Evolutionary conservation across 495 filamentous ascomycete species (phyloP), one percentile per base, ranked within the genome.

Genomic region (Penicillium malachiteum): DNA sequence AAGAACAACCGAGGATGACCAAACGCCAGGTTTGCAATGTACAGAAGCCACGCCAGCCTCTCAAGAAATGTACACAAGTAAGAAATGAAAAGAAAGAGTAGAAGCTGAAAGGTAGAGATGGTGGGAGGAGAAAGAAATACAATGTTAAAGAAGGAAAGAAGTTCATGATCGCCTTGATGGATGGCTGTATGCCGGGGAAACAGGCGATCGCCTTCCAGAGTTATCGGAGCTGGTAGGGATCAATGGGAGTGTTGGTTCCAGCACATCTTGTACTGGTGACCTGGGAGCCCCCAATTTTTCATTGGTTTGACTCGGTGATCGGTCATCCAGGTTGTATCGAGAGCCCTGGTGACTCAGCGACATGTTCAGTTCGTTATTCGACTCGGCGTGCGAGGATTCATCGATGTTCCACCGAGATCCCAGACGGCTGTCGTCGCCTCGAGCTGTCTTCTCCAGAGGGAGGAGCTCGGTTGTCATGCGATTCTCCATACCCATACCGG

Each of bases 391-490:
- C 21, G 41, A 16, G n/a, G 42, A 30, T 38, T 57, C 50, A 41
- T 51, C 55, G 26, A 47, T 45, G 33, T 50, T 47, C 55, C 55
- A 57, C 34, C 42, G 48, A 51, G 55, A 56, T n/a, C 35, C 21
- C 11, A 43, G 38, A 18, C 43, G 53, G 30, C 38, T 34, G 7
- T 67, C 78, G 67, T 92, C 89, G 50, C 91, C 91, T 50, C 94
- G 87, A 37, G 93, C 94, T 7, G 92, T 96, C 51, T 87, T 91
- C 56, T 89, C 94, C 18, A 98, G 79, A 10, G 95, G 92, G 66
- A 96, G 91, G 44, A 98, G 81, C 67, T 98, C 94, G 0, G 88
- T 93, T n/a, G 81, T 89, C 50, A 96, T 78, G 52, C 89, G 81
- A 16, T 88, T 86, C 59, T 92, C 87, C 3, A 37, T 37, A 11